Percentiles rank a stretch among this genome's conserved stretches.
phyloP scores from a whole-genome alignment of 306 rosid genomes.

The Pyrus bretschneideri region DNA sequence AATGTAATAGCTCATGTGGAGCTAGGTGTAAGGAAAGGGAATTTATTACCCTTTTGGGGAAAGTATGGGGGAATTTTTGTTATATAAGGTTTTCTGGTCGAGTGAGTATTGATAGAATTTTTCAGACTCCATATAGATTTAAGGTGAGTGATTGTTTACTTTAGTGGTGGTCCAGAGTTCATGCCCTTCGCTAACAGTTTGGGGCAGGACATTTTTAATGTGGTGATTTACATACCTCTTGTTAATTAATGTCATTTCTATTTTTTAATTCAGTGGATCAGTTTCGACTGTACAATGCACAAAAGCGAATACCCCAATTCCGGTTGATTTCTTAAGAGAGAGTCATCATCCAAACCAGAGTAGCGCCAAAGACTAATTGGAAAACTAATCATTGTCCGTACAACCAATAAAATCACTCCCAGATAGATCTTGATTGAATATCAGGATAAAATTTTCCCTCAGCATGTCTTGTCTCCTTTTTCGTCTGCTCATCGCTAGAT shows the following conservation, averaged over 20 bases:
- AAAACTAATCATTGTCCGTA: not conserved
- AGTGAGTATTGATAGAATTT: not conserved
- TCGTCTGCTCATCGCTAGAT: no score
- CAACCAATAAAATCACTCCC: slow-evolving; percentile 19
- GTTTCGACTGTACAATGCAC: not conserved
- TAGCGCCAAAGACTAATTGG: not conserved
- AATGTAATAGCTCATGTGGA: not conserved
- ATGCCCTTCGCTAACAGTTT: no score
- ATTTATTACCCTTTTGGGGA: not conserved
- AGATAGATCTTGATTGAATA: no score
- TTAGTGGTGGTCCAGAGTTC: not conserved
- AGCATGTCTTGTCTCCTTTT: no score
- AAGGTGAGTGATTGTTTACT: not conserved
- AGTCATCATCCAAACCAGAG: not conserved
- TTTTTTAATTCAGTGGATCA: not conserved
- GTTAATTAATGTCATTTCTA: no score
- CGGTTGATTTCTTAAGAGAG: not conserved
- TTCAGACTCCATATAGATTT: not conserved
- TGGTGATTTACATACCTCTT: no score
- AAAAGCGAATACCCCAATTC: not conserved
- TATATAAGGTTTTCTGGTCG: not conserved
- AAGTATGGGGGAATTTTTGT: not conserved
- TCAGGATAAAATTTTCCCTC: no score
- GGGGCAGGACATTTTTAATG: no score
- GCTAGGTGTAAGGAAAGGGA: not conserved